Percentiles rank a stretch among this genome's conserved stretches.
phyloP scores from a whole-genome alignment of 1,139 yeast species.

The Yamadazyma jaroonii region DNA sequence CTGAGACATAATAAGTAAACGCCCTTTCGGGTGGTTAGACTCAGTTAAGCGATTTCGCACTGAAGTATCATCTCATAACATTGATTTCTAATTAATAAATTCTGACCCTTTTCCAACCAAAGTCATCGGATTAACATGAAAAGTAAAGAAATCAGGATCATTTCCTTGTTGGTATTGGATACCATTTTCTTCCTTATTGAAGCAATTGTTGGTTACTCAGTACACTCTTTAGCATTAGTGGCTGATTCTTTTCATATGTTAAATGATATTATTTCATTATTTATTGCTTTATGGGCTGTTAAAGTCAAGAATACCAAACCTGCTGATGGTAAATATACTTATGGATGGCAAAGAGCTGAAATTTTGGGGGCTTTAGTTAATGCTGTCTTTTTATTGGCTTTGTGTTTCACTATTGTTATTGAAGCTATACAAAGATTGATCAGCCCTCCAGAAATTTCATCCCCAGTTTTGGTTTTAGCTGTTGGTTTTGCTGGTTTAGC shows the following conservation, averaged over 20 bases:
- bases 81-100: no score
- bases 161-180: conserved; percentile 71
- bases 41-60: no score
- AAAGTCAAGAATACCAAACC: conserved; percentile 77
- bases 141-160: conserved; percentile 71
- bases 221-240: conserved; percentile 85
- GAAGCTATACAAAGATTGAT: conserved; percentile 91
- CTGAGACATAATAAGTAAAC: no score
- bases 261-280: conserved; percentile 84
- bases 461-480: conserved; percentile 73
- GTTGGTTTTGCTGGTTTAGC: conserved; percentile 84
- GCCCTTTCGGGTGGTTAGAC: no score
- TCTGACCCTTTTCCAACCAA: no score
- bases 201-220: conserved; percentile 80
- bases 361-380: conserved; percentile 90
- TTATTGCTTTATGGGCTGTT: conserved; percentile 97
- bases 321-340: conserved; percentile 86
- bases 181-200: conserved; percentile 83
- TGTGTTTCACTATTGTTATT: conserved; percentile 86
- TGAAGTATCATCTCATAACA: not conserved
- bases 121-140: conserved; percentile 20
- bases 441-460: conserved; percentile 73
- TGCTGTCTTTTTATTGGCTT: conserved; percentile 87
- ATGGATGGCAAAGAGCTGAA: conserved; percentile 97
- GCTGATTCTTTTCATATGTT: conserved; percentile 98